Evolutionary conservation across 164 flowering plant genomes (phyloP), one percentile per base, ranked within the genome.

Genomic region (Macadamia tetraphylla): DNA sequence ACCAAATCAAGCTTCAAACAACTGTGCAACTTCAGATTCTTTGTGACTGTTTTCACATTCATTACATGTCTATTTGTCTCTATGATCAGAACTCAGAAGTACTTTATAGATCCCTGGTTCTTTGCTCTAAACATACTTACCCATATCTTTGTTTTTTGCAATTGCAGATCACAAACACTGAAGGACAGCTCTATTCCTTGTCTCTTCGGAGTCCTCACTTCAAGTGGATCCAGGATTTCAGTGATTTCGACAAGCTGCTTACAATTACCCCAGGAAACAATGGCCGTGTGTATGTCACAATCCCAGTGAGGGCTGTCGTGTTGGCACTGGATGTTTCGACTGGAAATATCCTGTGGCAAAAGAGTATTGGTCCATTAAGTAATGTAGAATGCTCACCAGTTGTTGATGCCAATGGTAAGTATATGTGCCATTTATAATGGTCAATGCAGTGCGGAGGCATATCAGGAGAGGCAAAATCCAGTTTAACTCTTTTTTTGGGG

Each of bases 221-320:
- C 70, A 88, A 80, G 46, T 94, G 98, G 98, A 81, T 94, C 62
- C 87, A 74, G 75, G 97, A 92, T 80, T 72, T 94, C 2, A 87
- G 96, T 74, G 82, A 81, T 58, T 77, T 78, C 9, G 95, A 82
- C 70, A 85, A 74, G 48, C 30, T 17, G n/a, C 80, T 79, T 67
- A 82, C 79, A 0, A 58, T 86, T 6, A 85, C 88, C 5, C 73
- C 96, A 2, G 98, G 97, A 79, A 90, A 92, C 74, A 90, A 90
- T 70, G 97, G 97, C 35, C 80, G 63, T 31, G 23, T 94, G 23
- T 92, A 87, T 74, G 86, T 88, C 42, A 81, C 83, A 3, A 66
- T 92, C 48, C 90, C 90, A 15, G 72, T 69, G 17, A 83, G 44
- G 64, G 74, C 86, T 64, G 60, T 88, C 8, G 61, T 94, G 57